Evolutionary conservation across 345 rosid species (phyloP), one percentile per base, ranked within the genome.

Genomic region (Garcia nutans): DNA sequence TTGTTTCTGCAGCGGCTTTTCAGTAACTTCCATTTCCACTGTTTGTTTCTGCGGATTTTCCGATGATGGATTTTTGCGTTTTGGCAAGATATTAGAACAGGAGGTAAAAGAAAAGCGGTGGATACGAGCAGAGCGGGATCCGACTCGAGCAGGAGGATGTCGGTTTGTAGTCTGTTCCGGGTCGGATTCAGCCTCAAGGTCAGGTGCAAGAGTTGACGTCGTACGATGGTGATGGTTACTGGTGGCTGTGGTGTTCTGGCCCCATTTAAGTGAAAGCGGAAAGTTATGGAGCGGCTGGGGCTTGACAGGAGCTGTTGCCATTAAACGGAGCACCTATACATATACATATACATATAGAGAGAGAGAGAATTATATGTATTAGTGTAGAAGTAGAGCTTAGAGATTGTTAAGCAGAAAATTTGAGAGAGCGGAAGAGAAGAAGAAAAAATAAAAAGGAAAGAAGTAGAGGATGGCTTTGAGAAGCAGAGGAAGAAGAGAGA

Each of bases 261-360:
- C 86, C 90, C 93, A 91, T 76, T 84, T 86, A 19, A 85, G 88
- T 60, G 86, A 85, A 75, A 92, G 80, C 55, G 93, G 78, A 78
- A 89, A 94, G 82, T 89, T 87, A 84, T 92, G 94, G 60, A 92
- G 86, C 72, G 90, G 91, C 79, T 89, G 92, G 10, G 91, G 86
- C 84, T 91, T 89, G 69, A 86, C 86, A 19, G 93, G 87, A 26
- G 88, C 82, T 26, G 89, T 80, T 13, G 93, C 87, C 90, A 92
- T 87, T 62, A 31, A 58, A 60, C 33, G 8, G 1, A 57, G 20
- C 3, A 42, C 55, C 11, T 11, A 24, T 6, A 49, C 15, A 65
- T 52, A 69, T 16, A 13, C 3, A 49, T 13, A 41, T 3, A 15
- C 13, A 13, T 47, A 16, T 72, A 37, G 5, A 37, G 41, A 33